Base-by-base conservation (phyloP, 306 rosid species). In the Inga oerstediana region DNA sequence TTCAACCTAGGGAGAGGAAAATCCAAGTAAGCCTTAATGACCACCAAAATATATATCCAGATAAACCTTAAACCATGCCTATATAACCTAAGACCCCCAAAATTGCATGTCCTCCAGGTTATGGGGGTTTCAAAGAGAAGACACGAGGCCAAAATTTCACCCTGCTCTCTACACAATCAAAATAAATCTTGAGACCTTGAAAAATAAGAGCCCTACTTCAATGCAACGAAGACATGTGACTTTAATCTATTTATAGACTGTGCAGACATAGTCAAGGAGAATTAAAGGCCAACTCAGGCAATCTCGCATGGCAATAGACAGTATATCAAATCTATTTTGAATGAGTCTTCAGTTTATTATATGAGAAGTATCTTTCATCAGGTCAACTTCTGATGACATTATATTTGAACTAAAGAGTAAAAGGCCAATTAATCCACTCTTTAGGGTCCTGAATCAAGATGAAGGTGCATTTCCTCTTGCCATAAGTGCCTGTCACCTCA, bases 1-100 rank as follows among this genome's bases (percentile, higher is more conserved):
- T 32, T 80, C 67, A 71, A 62, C 62, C 79, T 19, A 62, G 27
- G 46, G 37, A 39, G 66, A 69, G 79, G 59, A 65, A 80, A 72
- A 81, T 15, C 62, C 78, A 74, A 59, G 15, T 41, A 69, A 85
- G 7, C 10, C 10, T 54, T 54, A 54, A 17, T 52, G 58, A 51
- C 58, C 17, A 48, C 54, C 17, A 48, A 48, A 48, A 48, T 48
- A 13, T 48, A 48, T 48, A 48, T 48, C 54, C 14, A 48, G 5
- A 48, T 12, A 48, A 13, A 17, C 4, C 54, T 48, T 1, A 48
- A 48, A 17, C 16, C 54, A 48, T 11, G 54, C 54, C 15, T 48
- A 48, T 48, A 48, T 48, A 48, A 48, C 52, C 52, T 48, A 48
- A 48, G 54, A 11, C 54, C 54, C 13, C 54, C 54, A 9, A 48